Conservation (phyloP, 169 alveolate species). For the Sarcocystis neurona region DNA sequence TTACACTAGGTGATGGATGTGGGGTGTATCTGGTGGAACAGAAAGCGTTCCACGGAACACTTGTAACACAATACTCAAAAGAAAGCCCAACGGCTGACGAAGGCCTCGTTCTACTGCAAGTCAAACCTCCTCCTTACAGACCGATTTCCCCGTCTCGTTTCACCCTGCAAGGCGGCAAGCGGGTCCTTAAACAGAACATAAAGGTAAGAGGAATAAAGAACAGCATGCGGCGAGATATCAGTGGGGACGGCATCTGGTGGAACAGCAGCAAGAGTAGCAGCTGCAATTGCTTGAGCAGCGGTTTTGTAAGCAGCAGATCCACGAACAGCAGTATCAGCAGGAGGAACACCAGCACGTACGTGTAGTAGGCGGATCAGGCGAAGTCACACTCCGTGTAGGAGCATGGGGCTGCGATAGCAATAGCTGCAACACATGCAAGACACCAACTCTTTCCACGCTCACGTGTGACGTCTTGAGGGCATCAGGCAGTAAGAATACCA, state of each 20-base stretch:
- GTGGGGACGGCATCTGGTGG: background rate
- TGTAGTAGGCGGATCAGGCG: background rate
- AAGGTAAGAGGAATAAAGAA: background rate
- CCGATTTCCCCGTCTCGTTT: conserved; percentile 11
- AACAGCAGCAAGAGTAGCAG: background rate
- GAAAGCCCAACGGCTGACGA: background rate
- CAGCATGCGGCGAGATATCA: background rate
- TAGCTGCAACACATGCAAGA: no score
- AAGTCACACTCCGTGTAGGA: no score
- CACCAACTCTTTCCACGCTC: no score
- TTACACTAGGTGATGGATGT: background rate
- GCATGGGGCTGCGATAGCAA: no score
- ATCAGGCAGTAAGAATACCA: no score
- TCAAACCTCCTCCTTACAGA: conserved; percentile 23
- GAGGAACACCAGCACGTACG: background rate
- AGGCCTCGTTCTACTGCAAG: conserved; percentile 19
- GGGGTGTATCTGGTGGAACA: conserved; percentile 5
- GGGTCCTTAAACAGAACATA: conserved; percentile 12
- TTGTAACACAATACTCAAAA: conserved; percentile 17
- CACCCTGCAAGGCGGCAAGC: conserved; percentile 2
- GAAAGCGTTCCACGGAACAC: background rate
- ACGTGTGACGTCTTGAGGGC: no score
- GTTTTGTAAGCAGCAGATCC: background rate
- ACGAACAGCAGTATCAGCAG: background rate
- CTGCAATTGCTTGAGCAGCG: background rate